Evolutionary conservation across 352 stramenopile genomes (phyloP).

Genomic region (Globisporangium nagaii): DNA sequence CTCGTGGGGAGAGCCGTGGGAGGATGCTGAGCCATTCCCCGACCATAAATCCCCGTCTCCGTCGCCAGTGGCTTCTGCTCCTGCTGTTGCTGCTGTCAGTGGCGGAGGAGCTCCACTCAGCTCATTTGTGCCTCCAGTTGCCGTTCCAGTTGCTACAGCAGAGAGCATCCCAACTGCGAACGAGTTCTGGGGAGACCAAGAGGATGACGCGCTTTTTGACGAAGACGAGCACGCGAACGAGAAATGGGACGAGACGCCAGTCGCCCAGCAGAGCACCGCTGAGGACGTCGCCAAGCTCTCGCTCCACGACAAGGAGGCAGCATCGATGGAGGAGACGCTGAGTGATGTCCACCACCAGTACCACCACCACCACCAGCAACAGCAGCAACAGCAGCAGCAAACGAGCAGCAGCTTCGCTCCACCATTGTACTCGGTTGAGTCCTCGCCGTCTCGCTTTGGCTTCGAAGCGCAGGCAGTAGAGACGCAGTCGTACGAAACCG

Average conservation of each 20-base stretch:
- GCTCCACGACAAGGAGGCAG: slow-evolving; percentile 18
- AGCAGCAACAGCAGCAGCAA: too few species aligned
- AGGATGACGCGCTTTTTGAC: slow-evolving; percentile 56
- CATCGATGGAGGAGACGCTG: not conserved
- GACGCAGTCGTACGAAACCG: not conserved
- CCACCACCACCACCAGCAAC: not conserved
- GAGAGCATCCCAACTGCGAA: slow-evolving; percentile 18
- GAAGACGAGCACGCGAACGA: slow-evolving; percentile 47
- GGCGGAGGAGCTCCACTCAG: not conserved
- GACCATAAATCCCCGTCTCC: slow-evolving; percentile 4
- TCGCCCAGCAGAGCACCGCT: slow-evolving; percentile 6
- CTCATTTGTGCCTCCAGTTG: too few species aligned
- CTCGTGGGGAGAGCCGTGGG: slow-evolving; percentile 15
- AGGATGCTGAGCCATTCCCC: slow-evolving; percentile 3
- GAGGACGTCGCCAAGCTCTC: slow-evolving; percentile 10
- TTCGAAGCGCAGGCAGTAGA: not conserved
- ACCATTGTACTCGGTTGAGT: not conserved
- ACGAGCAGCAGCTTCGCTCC: not conserved
- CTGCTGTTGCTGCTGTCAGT: not conserved
- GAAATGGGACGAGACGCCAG: slow-evolving; percentile 25
- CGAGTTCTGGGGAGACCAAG: slow-evolving; percentile 61
- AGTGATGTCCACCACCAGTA: not conserved
- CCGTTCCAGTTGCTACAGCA: too few species aligned
- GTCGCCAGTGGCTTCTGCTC: not conserved
- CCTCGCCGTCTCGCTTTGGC: slow-evolving; percentile 2